A percentile compares a stretch with the other conserved stretches of the same genome.
Conservation (phyloP, 139 green algal genomes). For the Gonium pectorale region DNA sequence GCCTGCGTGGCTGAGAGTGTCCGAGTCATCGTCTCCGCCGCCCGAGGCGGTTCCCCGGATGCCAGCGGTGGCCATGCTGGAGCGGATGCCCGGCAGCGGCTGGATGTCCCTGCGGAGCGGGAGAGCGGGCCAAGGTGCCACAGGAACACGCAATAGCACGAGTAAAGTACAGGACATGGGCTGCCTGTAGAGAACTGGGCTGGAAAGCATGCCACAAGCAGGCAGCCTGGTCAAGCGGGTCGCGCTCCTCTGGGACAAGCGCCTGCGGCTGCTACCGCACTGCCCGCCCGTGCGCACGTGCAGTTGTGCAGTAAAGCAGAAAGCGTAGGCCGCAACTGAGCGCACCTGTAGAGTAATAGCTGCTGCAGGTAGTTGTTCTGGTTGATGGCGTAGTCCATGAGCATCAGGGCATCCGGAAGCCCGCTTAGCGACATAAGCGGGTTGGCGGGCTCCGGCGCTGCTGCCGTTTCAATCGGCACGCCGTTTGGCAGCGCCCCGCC, state of each 20-base stretch:
- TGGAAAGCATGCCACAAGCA: too few relatives aligned
- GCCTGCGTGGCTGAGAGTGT: background rate
- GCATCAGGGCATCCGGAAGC: conserved; percentile 62
- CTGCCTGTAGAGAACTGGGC: too few relatives aligned
- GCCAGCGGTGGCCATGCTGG: background rate
- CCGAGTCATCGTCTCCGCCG: background rate
- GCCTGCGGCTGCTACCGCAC: too few relatives aligned
- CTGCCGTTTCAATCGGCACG: background rate
- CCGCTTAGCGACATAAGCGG: conserved; percentile 53
- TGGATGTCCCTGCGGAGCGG: conserved; percentile 33
- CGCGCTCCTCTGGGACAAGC: too few relatives aligned
- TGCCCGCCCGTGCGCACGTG: too few relatives aligned
- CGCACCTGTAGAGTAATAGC: conserved; percentile 76
- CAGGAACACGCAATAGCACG: too few relatives aligned
- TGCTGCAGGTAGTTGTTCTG: conserved; percentile 73
- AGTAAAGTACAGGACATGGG: too few relatives aligned
- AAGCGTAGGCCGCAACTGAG: too few relatives aligned
- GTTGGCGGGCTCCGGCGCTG: conserved; percentile 20
- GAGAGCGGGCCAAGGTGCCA: too few relatives aligned
- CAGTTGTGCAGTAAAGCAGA: too few relatives aligned
- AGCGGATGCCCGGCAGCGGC: conserved; percentile 29
- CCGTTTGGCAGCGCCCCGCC: conserved; percentile 15
- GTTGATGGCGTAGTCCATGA: conserved; percentile 72
- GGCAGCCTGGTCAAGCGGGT: too few relatives aligned
- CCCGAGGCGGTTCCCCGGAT: background rate